A percentile compares a stretch with the other conserved stretches of the same genome.
phyloP scores from a whole-genome alignment of 2,329 filamentous ascomycete genomes.

The Talaromyces pinophilus region DNA sequence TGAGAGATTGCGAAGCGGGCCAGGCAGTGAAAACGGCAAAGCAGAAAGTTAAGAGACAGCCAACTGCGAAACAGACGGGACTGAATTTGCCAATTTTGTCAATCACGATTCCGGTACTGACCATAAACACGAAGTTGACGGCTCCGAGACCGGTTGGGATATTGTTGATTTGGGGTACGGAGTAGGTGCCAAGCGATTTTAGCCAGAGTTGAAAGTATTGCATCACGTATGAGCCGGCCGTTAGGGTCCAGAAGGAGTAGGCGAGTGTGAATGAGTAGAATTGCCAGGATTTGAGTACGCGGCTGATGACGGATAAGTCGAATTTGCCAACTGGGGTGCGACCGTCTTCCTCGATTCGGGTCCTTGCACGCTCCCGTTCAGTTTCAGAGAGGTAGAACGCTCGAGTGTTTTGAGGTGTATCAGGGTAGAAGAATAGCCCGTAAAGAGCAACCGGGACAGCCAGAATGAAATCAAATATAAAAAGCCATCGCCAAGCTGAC shows the following conservation, averaged over 20 bases:
- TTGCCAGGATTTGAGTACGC: conserved; percentile 14
- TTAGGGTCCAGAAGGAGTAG: not conserved
- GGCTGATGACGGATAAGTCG: not conserved
- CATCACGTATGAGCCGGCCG: not conserved
- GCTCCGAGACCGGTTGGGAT: conserved; percentile 17
- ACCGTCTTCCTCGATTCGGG: not conserved
- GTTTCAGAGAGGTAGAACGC: not conserved
- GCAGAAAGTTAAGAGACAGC: not conserved
- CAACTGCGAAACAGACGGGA: not conserved
- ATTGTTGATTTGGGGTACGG: conserved; percentile 9
- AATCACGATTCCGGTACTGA: not conserved
- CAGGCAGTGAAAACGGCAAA: conserved; percentile 5
- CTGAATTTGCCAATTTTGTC: not conserved
- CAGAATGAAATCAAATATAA: conserved; percentile 20
- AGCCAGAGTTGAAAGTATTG: not conserved
- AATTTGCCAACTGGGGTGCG: not conserved
- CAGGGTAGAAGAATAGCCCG: conserved; percentile 16
- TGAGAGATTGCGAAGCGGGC: conserved; percentile 4
- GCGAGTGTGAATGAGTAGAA: conserved; percentile 9
- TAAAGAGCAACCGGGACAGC: conserved; percentile 10
- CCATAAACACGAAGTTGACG: conserved; percentile 9
- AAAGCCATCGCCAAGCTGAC: conserved; percentile 17
- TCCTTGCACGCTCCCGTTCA: not conserved
- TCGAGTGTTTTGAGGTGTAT: not conserved
- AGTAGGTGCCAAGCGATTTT: conserved; percentile 10